Base-by-base conservation (phyloP, 257 asterid species). In the Cynanchum wilfordii region DNA sequence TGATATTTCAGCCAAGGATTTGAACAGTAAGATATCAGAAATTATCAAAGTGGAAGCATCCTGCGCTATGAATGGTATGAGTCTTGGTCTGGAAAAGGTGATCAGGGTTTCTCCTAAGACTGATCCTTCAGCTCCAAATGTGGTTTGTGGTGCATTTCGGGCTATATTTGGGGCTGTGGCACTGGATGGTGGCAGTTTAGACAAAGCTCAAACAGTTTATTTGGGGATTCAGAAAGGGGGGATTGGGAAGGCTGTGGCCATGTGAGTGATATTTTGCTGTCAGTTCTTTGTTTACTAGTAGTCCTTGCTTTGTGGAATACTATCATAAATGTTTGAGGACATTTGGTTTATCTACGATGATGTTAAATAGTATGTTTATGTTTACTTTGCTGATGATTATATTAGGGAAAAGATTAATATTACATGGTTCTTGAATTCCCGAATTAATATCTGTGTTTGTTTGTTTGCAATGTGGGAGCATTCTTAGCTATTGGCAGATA, bases 101-200 rank as follows among this genome's bases (percentile, higher is more conserved):
- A 75, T 90, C 70, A 86, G 97, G 77, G 93, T 84, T n/a, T 84
- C 97, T 0, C 73, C 30, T 49, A 87, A 85, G 72, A 86, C 92
- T n/a, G 77, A 86, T 75, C 81, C 79, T 22, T 77, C 96, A 0
- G 40, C 90, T 38, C 87, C 96, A 16, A 51, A 87, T 4, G 96
- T 90, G 67, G 87, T 90, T 27, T 90, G 97, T 70, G 96, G 94
- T 24, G 96, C 97, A 29, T 86, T 83, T 62, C 88, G 96, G 71
- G 92, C 96, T 51, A 77, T 87, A 54, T 86, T 89, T 64, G 97
- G 96, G 74, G 96, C 96, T 2, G 75, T 91, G 60, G 90, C 94
- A 0, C 66, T 87, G 73, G 97, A 91, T 78, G 76, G 87, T 40
- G 79, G 74, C 76, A 87, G 88, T 73, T 75, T 80, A 19, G 94